Evolutionary conservation across 2,329 filamentous ascomycete species (phyloP).

Genomic region (Emmonsiellopsis sp.): DNA sequence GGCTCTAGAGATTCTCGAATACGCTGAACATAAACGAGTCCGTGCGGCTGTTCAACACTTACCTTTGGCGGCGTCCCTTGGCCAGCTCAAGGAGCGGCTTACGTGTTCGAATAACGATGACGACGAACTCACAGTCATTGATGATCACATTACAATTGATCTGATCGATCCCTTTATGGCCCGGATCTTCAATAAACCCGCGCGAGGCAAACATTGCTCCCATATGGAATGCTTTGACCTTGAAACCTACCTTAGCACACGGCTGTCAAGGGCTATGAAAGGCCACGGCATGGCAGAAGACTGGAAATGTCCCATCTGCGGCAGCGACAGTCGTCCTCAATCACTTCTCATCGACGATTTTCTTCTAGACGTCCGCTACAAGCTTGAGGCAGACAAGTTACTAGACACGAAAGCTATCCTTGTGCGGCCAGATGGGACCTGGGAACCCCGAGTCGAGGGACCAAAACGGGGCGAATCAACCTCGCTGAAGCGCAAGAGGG

Average conservation of each 20-base stretch:
- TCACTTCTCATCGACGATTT: slow-evolving; percentile 66
- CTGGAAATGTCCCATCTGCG: slow-evolving; percentile 84
- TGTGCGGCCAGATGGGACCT: slow-evolving; percentile 55
- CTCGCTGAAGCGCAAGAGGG: not conserved
- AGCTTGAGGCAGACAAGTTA: slow-evolving; percentile 42
- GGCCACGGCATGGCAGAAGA: slow-evolving; percentile 32
- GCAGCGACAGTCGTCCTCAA: slow-evolving; percentile 63
- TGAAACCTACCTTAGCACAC: slow-evolving; percentile 64
- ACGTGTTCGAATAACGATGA: slow-evolving; percentile 30
- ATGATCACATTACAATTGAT: slow-evolving; percentile 50
- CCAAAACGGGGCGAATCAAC: not conserved
- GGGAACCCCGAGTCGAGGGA: slow-evolving; percentile 44
- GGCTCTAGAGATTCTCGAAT: slow-evolving; percentile 62
- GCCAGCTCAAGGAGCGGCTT: slow-evolving; percentile 47
- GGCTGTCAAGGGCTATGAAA: slow-evolving; percentile 37
- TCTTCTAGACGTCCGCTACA: slow-evolving; percentile 50
- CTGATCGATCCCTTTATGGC: slow-evolving; percentile 59
- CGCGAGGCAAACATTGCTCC: slow-evolving; percentile 57
- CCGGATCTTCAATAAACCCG: slow-evolving; percentile 59
- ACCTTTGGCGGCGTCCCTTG: slow-evolving; percentile 41
- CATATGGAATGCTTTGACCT: slow-evolving; percentile 90
- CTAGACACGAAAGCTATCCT: slow-evolving; percentile 51
- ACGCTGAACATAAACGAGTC: slow-evolving; percentile 35
- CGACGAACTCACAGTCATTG: slow-evolving; percentile 55
- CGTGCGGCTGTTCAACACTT: slow-evolving; percentile 31